Evolutionary conservation across 768 basidiomycete genomes (phyloP).

Genomic region (Lepiota brunneoincarnata): DNA sequence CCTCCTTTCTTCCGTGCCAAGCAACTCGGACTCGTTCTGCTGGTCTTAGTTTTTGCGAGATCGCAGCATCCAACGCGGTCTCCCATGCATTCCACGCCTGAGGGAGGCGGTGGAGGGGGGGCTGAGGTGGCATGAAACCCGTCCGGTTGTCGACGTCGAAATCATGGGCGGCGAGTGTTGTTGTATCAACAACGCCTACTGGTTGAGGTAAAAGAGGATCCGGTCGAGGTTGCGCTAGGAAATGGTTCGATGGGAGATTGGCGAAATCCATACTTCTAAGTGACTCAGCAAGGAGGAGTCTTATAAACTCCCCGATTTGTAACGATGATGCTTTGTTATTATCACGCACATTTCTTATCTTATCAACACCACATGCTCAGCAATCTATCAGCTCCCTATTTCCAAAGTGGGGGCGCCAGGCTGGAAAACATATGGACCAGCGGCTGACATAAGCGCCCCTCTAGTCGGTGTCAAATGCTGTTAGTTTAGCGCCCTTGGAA

Average conservation of each 20-base stretch:
- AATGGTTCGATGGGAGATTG: conserved; percentile 21
- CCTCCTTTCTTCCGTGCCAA: conserved; percentile 28
- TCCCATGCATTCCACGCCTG: conserved; percentile 82
- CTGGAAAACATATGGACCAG: not conserved
- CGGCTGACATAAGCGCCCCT: too few species aligned
- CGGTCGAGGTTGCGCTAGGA: conserved; percentile 30
- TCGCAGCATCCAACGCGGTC: conserved; percentile 45
- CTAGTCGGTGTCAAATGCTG: too few species aligned
- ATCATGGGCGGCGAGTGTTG: conserved; percentile 75
- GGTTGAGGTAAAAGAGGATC: conserved; percentile 23
- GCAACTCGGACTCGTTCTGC: conserved; percentile 48
- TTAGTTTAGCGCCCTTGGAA: too few species aligned
- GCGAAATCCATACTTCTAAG: not conserved
- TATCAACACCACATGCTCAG: conserved; percentile 6
- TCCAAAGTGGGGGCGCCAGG: not conserved
- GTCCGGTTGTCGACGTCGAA: conserved; percentile 92
- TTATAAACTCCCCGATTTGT: too few species aligned
- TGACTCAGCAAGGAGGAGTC: not conserved
- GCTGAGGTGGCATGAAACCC: conserved; percentile 84
- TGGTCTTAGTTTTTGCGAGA: conserved; percentile 45
- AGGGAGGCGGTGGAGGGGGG: conserved; percentile 63
- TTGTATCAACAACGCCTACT: conserved; percentile 26
- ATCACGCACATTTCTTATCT: not conserved
- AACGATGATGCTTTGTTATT: too few species aligned
- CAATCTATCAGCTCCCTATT: not conserved